A percentile compares a stretch with the other conserved stretches of the same genome.
phyloP scores from a whole-genome alignment of 148 eudicot genomes.

The Gaultheria prostrata region DNA sequence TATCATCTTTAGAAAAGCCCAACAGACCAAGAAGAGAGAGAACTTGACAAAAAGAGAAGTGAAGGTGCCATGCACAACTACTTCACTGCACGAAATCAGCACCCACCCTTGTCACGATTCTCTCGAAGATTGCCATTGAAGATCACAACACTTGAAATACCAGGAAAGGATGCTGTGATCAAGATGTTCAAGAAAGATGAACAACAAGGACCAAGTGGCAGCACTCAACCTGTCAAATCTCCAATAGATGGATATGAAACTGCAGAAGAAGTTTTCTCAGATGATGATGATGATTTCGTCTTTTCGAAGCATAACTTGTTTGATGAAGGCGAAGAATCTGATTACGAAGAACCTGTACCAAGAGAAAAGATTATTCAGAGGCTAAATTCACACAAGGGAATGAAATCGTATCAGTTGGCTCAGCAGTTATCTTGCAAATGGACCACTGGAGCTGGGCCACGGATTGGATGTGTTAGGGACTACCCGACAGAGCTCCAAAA shows the following conservation, averaged over 20 bases:
- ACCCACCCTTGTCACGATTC: conserved; percentile 33
- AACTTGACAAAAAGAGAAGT: conserved; percentile 8
- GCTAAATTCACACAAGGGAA: conserved; percentile 61
- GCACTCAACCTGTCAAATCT: not conserved
- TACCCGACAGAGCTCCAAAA: conserved; percentile 70
- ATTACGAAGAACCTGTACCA: conserved; percentile 44
- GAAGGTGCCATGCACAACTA: not conserved
- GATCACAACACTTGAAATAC: conserved; percentile 43
- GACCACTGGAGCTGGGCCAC: conserved; percentile 87
- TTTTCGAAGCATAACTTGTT: conserved; percentile 58
- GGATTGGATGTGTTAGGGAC: conserved; percentile 84
- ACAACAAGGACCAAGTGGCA: conserved; percentile 16
- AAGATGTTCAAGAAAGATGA: conserved; percentile 43
- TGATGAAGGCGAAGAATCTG: conserved; percentile 36
- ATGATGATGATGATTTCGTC: conserved; percentile 43
- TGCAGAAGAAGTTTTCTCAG: conserved; percentile 59
- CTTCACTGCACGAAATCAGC: conserved; percentile 24
- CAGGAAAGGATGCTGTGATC: conserved; percentile 30
- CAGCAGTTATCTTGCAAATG: conserved; percentile 58
- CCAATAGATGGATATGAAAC: conserved; percentile 56
- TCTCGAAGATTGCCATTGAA: conserved; percentile 36
- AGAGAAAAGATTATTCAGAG: conserved; percentile 56
- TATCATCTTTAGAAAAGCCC: conserved; percentile 45
- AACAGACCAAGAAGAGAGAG: conserved; percentile 48
- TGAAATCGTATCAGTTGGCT: conserved; percentile 65